Base-by-base conservation (phyloP, 139 green algal species). In the Choricystis sp. region DNA sequence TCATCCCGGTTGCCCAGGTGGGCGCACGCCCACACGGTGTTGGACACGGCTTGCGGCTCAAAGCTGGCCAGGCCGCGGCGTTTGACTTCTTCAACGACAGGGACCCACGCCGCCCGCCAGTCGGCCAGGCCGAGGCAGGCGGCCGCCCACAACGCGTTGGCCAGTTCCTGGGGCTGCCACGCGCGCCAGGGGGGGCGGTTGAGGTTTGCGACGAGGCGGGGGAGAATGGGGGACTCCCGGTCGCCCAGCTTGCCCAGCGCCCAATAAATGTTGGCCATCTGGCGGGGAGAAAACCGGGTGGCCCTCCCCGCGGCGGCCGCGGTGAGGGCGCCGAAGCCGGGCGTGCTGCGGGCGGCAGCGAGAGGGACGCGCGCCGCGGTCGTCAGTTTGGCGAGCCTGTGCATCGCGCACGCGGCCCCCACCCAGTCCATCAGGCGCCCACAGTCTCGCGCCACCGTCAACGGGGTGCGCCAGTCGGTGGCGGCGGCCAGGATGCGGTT, bases 201-300 rank as follows among this genome's bases (percentile, higher is more conserved):
- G 23, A 23, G 24, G 24, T 3, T 23, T 30, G 57, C n/a, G 57
- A 61, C 57, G 9, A 61, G 57, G 24, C 3, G 23, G 3, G 9
- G 58, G 4, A 21, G 30, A 22, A 22, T 9, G 27, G 27, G 67
- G 14, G 56, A 25, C 56, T 4, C 16, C 56, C 23, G 58, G 26
- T 26, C 31, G 3, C 65, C 49, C 24, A 82, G 59, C 19, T 57
- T 72, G 26, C 48, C 69, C 48, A 72, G 52, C 3, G 69, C 66
- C 69, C 73, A 76, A 1, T 73, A 49, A 5, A 71, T 29, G 49
- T 72, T 76, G 40, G 79, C 70, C 56, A 91, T 72, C 72, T 87
- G 77, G 59, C 86, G 81, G 0, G 75, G 78, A 64, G 78, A 81
- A 49, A 85, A 74, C 59, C 76, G 16, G 9, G 40, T 9, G 40